phyloP scores from a whole-genome alignment of 805 yeast species.

The Cyberlindnera galapagoensis region DNA sequence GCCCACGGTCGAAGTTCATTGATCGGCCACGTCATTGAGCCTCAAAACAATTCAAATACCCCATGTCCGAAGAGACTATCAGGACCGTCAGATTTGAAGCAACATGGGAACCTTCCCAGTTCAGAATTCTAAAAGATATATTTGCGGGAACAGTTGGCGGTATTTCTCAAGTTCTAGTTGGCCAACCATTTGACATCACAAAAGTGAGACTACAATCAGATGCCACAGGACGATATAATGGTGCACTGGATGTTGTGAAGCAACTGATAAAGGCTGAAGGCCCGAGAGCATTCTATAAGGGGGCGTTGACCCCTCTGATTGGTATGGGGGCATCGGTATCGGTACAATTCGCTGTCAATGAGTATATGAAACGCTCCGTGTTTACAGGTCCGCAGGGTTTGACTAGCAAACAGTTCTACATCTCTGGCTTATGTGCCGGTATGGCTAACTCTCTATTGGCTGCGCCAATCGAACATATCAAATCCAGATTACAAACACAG shows the following conservation, averaged over 20 bases:
- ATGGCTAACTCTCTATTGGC: slow-evolving; percentile 84
- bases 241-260: slow-evolving; percentile 72
- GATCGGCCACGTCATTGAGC: too few relatives aligned
- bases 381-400: slow-evolving; percentile 34
- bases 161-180: slow-evolving; percentile 88
- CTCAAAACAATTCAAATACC: too few relatives aligned
- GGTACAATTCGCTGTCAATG: slow-evolving; percentile 92
- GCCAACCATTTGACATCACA: slow-evolving; percentile 95
- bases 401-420: slow-evolving; percentile 60
- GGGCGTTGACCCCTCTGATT: slow-evolving; percentile 85
- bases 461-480: slow-evolving; percentile 89
- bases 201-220: slow-evolving; percentile 80
- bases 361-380: slow-evolving; percentile 82
- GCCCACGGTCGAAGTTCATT: too few relatives aligned
- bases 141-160: slow-evolving; percentile 92
- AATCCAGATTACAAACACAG: slow-evolving; percentile 91
- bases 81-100: slow-evolving; percentile 5
- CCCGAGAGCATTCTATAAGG: slow-evolving; percentile 80
- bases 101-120: too few relatives aligned
- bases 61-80: too few relatives aligned
- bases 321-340: slow-evolving; percentile 99
- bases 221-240: slow-evolving; percentile 64
- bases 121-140: slow-evolving; percentile 21
- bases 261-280: slow-evolving; percentile 77
- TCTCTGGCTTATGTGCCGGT: slow-evolving; percentile 90